Percentiles rank a stretch among this genome's conserved stretches.
Conservation (phyloP, 2,329 filamentous ascomycete genomes). For the Neofusicoccum sp. region DNA sequence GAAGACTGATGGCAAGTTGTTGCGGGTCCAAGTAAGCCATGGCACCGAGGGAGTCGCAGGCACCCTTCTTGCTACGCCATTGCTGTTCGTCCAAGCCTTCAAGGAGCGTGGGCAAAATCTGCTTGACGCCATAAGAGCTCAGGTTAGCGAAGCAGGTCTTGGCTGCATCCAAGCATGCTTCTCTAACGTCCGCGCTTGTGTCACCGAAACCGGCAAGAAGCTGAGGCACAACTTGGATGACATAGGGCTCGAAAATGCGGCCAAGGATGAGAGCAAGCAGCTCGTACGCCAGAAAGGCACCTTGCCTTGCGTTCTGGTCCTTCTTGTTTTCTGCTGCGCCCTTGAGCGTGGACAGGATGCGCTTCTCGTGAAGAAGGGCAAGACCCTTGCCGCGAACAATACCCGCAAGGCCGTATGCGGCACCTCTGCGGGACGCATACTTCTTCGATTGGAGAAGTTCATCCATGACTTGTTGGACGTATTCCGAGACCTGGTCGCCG, state of each 20-base stretch:
- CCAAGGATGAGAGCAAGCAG: conserved; percentile 83
- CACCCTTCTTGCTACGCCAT: conserved; percentile 98
- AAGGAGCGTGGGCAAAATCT: conserved; percentile 86
- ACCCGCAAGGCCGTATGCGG: conserved; percentile 90
- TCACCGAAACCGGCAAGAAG: conserved; percentile 88
- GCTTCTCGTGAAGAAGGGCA: conserved; percentile 74
- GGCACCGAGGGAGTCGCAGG: conserved; percentile 91
- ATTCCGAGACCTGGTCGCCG: conserved; percentile 72
- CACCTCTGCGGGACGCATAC: conserved; percentile 88
- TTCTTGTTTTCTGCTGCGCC: conserved; percentile 94
- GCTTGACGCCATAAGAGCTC: conserved; percentile 93
- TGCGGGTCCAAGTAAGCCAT: conserved; percentile 99
- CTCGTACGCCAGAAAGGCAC: conserved; percentile 86
- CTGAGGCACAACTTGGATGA: conserved; percentile 92
- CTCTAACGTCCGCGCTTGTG: conserved; percentile 80
- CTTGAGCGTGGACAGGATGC: conserved; percentile 77
- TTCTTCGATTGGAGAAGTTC: conserved; percentile 83
- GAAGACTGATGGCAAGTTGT: conserved; percentile 85
- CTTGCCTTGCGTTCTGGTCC: conserved; percentile 82
- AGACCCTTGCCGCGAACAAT: conserved; percentile 88
- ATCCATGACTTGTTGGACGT: conserved; percentile 77
- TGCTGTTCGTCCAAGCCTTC: conserved; percentile 91
- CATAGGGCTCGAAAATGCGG: conserved; percentile 90
- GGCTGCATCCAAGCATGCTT: conserved; percentile 86
- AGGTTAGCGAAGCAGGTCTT: conserved; percentile 92